phyloP scores from a whole-genome alignment of 1,284 basidiomycete genomes.

The Sutorius eximius region DNA sequence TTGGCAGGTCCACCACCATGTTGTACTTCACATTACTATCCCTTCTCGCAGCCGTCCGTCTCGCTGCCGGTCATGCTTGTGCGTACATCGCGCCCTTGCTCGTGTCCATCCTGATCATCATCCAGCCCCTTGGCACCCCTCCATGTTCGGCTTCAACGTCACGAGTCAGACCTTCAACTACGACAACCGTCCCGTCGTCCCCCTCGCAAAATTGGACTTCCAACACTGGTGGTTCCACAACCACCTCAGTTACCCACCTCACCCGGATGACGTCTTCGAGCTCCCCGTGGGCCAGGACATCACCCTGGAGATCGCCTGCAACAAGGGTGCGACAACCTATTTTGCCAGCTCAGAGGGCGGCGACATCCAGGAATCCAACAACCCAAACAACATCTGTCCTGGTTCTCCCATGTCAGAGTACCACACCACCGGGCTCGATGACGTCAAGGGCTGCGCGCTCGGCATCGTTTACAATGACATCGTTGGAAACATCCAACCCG shows the following conservation, averaged over 20 bases:
- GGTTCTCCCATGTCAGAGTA: constrained; percentile 42
- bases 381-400: constrained; percentile 48
- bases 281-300: constrained; percentile 33
- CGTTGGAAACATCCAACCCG: constrained; percentile 52
- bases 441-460: constrained; percentile 64
- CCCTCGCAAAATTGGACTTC: constrained; percentile 36
- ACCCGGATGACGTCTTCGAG: constrained; percentile 37
- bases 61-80: constrained; percentile 20
- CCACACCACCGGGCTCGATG: constrained; percentile 54
- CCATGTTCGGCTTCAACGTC: constrained; percentile 34
- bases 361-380: constrained; percentile 41
- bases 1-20: constrained; percentile 28
- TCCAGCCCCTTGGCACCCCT: constrained; percentile 21
- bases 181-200: constrained; percentile 38
- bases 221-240: constrained; percentile 46
- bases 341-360: constrained; percentile 52
- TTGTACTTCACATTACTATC: neutral
- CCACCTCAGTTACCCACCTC: constrained; percentile 37
- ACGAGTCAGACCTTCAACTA: constrained; percentile 20
- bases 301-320: constrained; percentile 30
- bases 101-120: too few relatives aligned
- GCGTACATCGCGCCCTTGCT: neutral
- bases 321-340: constrained; percentile 46
- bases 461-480: constrained; percentile 72
- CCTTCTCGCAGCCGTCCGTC: neutral